Evolutionary conservation across 345 rosid species (phyloP).

Genomic region (Cochlearia excelsa): DNA sequence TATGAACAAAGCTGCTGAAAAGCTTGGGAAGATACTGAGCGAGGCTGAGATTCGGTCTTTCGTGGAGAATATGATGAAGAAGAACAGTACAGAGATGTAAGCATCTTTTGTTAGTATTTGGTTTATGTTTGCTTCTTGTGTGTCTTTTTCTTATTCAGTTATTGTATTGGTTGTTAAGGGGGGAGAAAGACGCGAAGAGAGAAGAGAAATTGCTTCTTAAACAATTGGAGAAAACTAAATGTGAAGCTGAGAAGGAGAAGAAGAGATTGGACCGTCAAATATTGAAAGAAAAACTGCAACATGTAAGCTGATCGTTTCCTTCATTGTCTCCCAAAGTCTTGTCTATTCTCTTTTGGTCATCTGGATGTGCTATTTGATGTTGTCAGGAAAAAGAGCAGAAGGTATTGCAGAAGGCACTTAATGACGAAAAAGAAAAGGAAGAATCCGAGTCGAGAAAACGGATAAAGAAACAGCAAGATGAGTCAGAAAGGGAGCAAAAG

Average conservation of each 20-base stretch:
- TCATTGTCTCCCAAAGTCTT: background rate
- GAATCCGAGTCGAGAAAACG: slow-evolving; percentile 61
- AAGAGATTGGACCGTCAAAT: slow-evolving; percentile 64
- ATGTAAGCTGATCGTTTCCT: slow-evolving; percentile 37
- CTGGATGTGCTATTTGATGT: slow-evolving; percentile 9
- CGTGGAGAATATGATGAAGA: slow-evolving; percentile 50
- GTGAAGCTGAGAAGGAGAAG: slow-evolving; percentile 72
- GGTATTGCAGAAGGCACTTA: slow-evolving; percentile 51
- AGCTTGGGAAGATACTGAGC: slow-evolving; percentile 53
- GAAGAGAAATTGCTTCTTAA: slow-evolving; percentile 60
- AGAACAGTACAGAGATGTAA: slow-evolving; percentile 56
- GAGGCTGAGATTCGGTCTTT: slow-evolving; percentile 63
- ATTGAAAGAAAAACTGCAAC: slow-evolving; percentile 57
- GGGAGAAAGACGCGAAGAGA: slow-evolving; percentile 53
- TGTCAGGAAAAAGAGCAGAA: slow-evolving; percentile 72
- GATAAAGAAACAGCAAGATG: slow-evolving; percentile 71
- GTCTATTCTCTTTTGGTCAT: background rate
- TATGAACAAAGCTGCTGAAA: slow-evolving; percentile 50
- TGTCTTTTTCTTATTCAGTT: background rate
- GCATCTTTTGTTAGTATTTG: slow-evolving; percentile 26
- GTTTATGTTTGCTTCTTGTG: background rate
- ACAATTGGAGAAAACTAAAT: slow-evolving; percentile 67
- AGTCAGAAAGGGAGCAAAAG: slow-evolving; percentile 64
- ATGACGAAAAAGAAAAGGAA: slow-evolving; percentile 62
- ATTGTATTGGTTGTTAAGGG: slow-evolving; percentile 37